Conservation (phyloP, 2,329 filamentous ascomycete species). For the Sarocladium kiliense region DNA sequence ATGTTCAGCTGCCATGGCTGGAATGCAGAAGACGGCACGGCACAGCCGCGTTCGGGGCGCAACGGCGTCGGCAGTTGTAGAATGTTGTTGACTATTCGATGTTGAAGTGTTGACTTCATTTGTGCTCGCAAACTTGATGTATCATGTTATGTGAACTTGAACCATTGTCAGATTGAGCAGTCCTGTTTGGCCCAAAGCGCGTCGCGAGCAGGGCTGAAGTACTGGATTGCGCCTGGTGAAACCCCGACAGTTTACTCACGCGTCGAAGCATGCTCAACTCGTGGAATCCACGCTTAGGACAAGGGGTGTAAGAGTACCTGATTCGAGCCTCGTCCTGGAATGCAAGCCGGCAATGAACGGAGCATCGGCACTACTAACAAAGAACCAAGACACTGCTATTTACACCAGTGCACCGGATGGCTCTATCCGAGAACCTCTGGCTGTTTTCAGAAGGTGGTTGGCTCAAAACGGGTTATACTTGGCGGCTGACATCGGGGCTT, state of each 20-base stretch:
- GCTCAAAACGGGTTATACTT: neutral
- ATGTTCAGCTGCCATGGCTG: too few species aligned
- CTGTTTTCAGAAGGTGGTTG: neutral
- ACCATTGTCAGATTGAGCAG: too few species aligned
- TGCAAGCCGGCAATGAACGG: neutral
- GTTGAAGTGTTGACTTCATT: too few species aligned
- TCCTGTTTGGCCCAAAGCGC: too few species aligned
- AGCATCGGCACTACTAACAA: neutral
- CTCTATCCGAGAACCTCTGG: neutral
- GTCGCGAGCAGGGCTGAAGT: too few species aligned
- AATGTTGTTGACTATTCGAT: too few species aligned
- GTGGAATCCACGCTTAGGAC: neutral
- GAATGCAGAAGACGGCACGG: too few species aligned
- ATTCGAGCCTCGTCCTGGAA: neutral
- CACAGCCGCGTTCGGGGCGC: too few species aligned
- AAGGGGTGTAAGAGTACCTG: neutral
- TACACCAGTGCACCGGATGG: neutral
- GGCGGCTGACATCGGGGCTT: neutral
- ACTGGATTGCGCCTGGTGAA: too few species aligned
- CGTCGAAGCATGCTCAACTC: neutral
- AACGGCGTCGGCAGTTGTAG: too few species aligned
- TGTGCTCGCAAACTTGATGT: too few species aligned
- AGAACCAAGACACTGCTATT: neutral
- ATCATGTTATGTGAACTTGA: too few species aligned
- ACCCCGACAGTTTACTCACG: neutral